Evolutionary conservation across 2,329 filamentous ascomycete species (phyloP).

Genomic region (Epichloe gansuensis): DNA sequence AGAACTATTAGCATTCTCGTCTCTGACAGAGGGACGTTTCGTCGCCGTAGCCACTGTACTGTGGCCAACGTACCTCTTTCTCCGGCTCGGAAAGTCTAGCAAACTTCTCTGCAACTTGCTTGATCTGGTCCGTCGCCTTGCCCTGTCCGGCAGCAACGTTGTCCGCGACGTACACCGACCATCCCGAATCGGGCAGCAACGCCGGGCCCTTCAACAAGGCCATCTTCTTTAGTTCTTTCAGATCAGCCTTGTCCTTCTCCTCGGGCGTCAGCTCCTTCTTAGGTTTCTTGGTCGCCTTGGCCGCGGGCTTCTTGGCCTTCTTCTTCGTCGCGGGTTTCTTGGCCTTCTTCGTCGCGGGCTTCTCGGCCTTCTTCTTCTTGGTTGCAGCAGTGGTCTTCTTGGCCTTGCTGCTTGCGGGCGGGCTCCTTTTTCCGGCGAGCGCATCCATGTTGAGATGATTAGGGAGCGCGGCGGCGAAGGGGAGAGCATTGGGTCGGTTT

Average conservation of each 20-base stretch:
- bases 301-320: constrained; percentile 42
- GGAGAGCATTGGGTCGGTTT: constrained; percentile 1
- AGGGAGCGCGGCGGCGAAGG: constrained; percentile 10
- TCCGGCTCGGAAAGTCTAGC: constrained; percentile 29
- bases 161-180: constrained; percentile 27
- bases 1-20: neutral
- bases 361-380: constrained; percentile 28
- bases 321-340: constrained; percentile 22
- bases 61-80: constrained; percentile 27
- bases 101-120: constrained; percentile 21
- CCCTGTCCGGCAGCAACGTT: constrained; percentile 12
- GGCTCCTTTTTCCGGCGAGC: constrained; percentile 14
- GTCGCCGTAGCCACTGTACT: neutral
- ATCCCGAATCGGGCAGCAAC: constrained; percentile 19
- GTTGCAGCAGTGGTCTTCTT: constrained; percentile 9
- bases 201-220: constrained; percentile 30
- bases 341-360: constrained; percentile 27
- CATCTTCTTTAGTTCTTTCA: constrained; percentile 25
- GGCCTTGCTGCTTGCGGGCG: constrained; percentile 8
- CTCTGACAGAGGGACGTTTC: neutral
- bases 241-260: constrained; percentile 22
- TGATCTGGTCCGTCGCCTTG: constrained; percentile 13
- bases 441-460: constrained; percentile 18
- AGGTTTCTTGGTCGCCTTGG: constrained; percentile 39
- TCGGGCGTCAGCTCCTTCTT: constrained; percentile 25